A percentile compares a stretch with the other conserved stretches of the same genome.
phyloP scores from a whole-genome alignment of 1,284 basidiomycete species.

The Tranzscheliella williamsii region DNA sequence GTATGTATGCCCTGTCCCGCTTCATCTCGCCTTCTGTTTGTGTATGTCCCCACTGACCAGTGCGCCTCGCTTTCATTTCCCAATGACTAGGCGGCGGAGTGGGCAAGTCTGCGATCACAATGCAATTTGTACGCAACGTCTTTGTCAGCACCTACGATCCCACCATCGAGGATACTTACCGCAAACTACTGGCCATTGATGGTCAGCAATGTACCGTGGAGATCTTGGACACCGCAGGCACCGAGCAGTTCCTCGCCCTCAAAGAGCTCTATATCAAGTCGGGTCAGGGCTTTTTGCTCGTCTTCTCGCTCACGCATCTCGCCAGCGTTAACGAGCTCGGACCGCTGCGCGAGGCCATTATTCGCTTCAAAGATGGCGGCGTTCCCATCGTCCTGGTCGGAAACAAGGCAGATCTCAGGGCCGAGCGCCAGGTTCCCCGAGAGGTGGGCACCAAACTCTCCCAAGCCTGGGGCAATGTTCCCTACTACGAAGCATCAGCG shows the following conservation, averaged over 20 bases:
- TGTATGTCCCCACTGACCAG: not conserved
- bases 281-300: conserved; percentile 53
- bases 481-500: conserved; percentile 53
- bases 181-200: conserved; percentile 50
- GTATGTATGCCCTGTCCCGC: conserved; percentile 5
- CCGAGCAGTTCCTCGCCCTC: conserved; percentile 55
- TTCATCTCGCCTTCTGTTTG: not conserved
- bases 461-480: conserved; percentile 53
- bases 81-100: conserved; percentile 45
- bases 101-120: conserved; percentile 53
- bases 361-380: conserved; percentile 44
- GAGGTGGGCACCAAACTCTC: conserved; percentile 54
- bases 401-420: conserved; percentile 51
- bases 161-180: conserved; percentile 57
- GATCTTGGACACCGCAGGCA: conserved; percentile 55
- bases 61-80: not conserved
- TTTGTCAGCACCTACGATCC: conserved; percentile 57
- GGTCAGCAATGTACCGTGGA: conserved; percentile 50
- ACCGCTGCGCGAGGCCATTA: conserved; percentile 49
- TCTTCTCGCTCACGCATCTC: conserved; percentile 52
- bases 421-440: conserved; percentile 50
- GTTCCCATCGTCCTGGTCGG: conserved; percentile 53
- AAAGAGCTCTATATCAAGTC: conserved; percentile 55
- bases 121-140: conserved; percentile 52
- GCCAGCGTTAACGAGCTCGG: conserved; percentile 54